Evolutionary conservation across 805 yeast species (phyloP), one percentile per base, ranked within the genome.

Genomic region (Suhomyces kilbournensis): DNA sequence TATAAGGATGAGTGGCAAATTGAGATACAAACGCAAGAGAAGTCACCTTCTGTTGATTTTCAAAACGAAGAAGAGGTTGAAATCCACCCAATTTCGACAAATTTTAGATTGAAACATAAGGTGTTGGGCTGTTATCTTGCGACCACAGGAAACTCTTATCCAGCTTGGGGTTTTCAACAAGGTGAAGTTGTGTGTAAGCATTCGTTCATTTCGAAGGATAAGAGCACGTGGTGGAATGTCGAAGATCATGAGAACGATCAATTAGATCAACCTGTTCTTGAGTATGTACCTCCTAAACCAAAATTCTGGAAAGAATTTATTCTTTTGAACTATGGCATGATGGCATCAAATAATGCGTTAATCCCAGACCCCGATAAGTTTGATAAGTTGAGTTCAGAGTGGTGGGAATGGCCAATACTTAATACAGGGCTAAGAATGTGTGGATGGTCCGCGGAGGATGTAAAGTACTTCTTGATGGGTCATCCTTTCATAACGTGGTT

Each of bases 1-100:
- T 68, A 68, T 3, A 88, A 88, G 63, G 97, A 92, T 66, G 86
- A 94, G 69, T 94, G 99, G 99, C 73, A 86, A 38, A 75, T 93
- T 44, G 97, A 93, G 71, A 78, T 94, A 58, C 88, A 83, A 51
- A 81, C 82, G 46, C 93, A 88, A 65, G 75, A 72, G 59, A 50
- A 46, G 47, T 64, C 78, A 50, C 67, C 81, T 14, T 59, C 76
- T 53, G 50, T 68, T 7, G 78, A 78, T 44, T 75, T 73, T 54
- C 66, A 62, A 22, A 64, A 72, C 47, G 89, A 88, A 66, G 76
- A 77, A 52, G 61, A 66, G 6, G 60, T 70, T 4, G 77, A 78
- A 54, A 44, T 88, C 8, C 96, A 88, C 64, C 92, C 94, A n/a
- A 71, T 88, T 49, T 84, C 92, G 1, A 80, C 93, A 2, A 80